Evolutionary conservation across 139 green algal species (phyloP).

Genomic region (Volvox reticuliferus): DNA sequence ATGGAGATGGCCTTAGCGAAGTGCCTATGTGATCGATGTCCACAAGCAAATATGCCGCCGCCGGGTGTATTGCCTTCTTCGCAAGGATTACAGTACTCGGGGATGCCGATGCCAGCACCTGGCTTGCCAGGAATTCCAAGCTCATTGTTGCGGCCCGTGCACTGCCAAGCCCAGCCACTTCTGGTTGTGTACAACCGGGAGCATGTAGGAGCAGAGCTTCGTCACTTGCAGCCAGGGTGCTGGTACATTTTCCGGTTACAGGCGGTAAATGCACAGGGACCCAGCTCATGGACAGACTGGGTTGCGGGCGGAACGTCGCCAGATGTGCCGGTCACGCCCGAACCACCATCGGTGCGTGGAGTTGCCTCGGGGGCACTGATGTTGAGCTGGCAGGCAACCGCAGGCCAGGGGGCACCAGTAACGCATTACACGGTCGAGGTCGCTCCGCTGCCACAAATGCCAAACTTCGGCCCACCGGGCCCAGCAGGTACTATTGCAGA

Average conservation of each 20-base stretch:
- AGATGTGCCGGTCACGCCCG: constrained; percentile 33
- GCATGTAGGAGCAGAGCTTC: constrained; percentile 31
- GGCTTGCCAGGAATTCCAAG: background rate
- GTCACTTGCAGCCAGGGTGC: constrained; percentile 54
- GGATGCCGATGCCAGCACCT: background rate
- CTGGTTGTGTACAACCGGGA: constrained; percentile 34
- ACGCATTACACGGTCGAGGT: constrained; percentile 62
- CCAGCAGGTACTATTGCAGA: constrained; percentile 29
- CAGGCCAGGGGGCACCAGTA: constrained; percentile 61
- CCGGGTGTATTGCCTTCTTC: background rate
- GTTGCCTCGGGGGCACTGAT: constrained; percentile 37
- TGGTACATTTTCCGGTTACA: constrained; percentile 70
- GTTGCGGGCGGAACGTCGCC: constrained; percentile 22
- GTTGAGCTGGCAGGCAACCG: constrained; percentile 60
- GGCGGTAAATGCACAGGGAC: constrained; percentile 68
- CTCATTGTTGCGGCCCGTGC: background rate
- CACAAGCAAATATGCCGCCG: background rate
- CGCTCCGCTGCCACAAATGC: constrained; percentile 44
- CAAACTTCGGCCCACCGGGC: constrained; percentile 16
- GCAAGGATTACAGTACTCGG: background rate
- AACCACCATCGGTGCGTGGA: constrained; percentile 13
- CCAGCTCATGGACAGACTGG: constrained; percentile 59
- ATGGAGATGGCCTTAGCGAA: constrained; percentile 63
- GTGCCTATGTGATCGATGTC: constrained; percentile 30
- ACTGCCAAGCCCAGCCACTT: constrained; percentile 18